phyloP scores from a whole-genome alignment of 1,139 yeast species.

The Protomyces pachydermus region DNA sequence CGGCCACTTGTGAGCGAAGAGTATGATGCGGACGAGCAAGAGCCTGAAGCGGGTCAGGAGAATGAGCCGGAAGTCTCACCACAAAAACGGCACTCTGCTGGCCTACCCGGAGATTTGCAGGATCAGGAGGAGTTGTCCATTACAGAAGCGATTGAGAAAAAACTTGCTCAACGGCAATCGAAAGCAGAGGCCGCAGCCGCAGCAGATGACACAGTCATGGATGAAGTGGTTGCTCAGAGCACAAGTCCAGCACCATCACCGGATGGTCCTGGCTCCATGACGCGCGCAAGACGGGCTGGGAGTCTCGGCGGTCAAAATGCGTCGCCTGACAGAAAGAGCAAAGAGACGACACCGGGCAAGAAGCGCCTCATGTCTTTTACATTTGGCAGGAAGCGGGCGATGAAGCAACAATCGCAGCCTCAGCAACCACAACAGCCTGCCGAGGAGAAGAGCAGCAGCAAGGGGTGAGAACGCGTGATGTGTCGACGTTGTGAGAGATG shows the following conservation, averaged over 20 bases:
- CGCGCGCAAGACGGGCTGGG: neutral
- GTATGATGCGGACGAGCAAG: constrained; percentile 6
- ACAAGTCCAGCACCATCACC: neutral
- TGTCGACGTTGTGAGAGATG: neutral
- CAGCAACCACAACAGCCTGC: neutral
- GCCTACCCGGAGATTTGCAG: neutral
- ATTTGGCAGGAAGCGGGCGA: neutral
- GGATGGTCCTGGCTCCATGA: neutral
- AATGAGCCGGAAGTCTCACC: neutral
- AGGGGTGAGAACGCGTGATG: neutral
- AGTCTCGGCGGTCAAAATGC: neutral
- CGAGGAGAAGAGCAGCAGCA: neutral
- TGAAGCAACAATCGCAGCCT: neutral
- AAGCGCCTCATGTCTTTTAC: neutral
- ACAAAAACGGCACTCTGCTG: neutral
- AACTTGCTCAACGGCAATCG: neutral
- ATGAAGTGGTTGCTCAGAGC: neutral
- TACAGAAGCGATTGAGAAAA: neutral
- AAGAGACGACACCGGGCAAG: neutral
- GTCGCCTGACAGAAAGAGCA: neutral
- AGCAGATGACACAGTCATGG: neutral
- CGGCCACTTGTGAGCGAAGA: constrained; percentile 15
- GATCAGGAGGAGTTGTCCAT: neutral
- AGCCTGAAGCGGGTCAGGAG: neutral
- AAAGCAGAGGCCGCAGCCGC: neutral